Conservation (phyloP, 345 rosid genomes). For the Corymbia maculata region DNA sequence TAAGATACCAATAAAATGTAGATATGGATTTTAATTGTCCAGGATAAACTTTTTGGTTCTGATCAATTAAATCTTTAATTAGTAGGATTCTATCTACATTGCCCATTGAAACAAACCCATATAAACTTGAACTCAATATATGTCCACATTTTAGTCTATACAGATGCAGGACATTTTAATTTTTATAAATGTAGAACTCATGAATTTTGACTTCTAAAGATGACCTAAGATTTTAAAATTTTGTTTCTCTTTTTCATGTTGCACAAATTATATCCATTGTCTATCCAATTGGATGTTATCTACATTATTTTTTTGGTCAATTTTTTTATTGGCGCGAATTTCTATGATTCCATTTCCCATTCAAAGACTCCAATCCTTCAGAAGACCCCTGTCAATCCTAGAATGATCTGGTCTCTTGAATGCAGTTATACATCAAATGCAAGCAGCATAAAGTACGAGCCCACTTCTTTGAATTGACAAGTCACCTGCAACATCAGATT, state of each 20-base stretch:
- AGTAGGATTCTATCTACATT: neutral
- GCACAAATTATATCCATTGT: neutral
- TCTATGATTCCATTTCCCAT: neutral
- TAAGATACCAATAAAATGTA: neutral
- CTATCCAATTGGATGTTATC: neutral
- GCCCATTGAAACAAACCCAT: neutral
- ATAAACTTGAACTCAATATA: neutral
- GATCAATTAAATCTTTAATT: neutral
- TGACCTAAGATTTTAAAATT: neutral
- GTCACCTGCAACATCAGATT: conserved; percentile 95
- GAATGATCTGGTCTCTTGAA: neutral
- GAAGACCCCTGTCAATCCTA: neutral
- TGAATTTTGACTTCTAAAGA: neutral
- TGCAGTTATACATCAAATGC: neutral
- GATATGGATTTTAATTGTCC: neutral
- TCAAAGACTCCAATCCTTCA: neutral
- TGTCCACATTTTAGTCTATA: neutral
- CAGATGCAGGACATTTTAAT: neutral
- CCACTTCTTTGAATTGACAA: neutral
- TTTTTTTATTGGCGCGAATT: neutral
- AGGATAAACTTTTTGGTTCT: neutral
- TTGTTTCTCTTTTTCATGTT: neutral
- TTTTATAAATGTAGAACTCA: neutral
- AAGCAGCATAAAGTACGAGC: neutral
- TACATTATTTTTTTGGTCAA: neutral